Evolutionary conservation across 257 asterid genomes (phyloP).

Genomic region (Hygrophila difformis): DNA sequence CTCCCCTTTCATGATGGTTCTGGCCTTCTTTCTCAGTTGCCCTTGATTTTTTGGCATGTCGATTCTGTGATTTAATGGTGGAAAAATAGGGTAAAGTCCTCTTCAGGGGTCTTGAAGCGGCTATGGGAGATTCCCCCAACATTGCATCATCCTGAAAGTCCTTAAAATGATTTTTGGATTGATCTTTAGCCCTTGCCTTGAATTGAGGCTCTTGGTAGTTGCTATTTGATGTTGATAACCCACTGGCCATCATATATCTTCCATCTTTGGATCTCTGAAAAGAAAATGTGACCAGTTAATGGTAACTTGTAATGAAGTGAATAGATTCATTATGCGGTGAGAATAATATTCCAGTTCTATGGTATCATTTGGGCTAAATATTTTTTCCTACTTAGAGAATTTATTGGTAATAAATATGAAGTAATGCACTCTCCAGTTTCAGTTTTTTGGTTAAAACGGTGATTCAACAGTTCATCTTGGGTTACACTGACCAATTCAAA

Average conservation of each 20-base stretch:
- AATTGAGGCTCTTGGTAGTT: slow-evolving; percentile 22
- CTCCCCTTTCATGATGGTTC: slow-evolving; percentile 53
- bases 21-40: slow-evolving; percentile 29
- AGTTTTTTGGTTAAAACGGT: too few species aligned
- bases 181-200: slow-evolving; percentile 20
- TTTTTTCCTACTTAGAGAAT: too few species aligned
- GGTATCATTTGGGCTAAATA: too few species aligned
- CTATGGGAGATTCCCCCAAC: slow-evolving; percentile 26
- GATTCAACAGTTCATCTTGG: too few species aligned
- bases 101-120: slow-evolving; percentile 42
- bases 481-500: too few species aligned
- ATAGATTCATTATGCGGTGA: too few species aligned
- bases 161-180: slow-evolving; percentile 16
- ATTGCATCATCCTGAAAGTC: slow-evolving; percentile 15
- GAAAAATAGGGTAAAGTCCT: slow-evolving; percentile 47
- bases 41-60: slow-evolving; percentile 28
- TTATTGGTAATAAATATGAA: too few species aligned
- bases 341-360: too few species aligned
- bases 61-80: slow-evolving; percentile 30
- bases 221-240: slow-evolving; percentile 25
- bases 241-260: slow-evolving; percentile 21
- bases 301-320: too few species aligned
- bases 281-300: too few species aligned
- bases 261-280: slow-evolving; percentile 36
- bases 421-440: too few species aligned